A percentile compares a stretch with the other conserved stretches of the same genome.
These are phyloP conservation scores for Vanrija sp. DNA, from an alignment of 1,284 basidiomycete genomes.

Conservation along the genomic window DNA sequence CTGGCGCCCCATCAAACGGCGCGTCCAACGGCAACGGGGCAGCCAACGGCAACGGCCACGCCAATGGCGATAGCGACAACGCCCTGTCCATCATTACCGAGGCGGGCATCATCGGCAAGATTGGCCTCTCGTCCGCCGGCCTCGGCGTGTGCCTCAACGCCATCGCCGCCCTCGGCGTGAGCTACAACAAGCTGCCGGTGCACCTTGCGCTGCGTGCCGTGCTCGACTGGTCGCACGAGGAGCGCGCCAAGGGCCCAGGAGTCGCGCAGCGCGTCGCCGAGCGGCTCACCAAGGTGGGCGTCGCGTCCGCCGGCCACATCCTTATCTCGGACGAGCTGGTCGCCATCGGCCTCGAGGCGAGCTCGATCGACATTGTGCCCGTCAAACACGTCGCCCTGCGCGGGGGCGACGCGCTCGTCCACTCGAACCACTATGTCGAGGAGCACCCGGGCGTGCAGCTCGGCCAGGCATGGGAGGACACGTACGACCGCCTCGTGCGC, in stretches of 20 bases:
- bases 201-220: conserved; percentile 14
- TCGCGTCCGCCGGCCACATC: conserved; percentile 15
- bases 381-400: conserved; percentile 1
- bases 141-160: conserved; percentile 17
- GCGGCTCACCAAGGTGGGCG: conserved; percentile 4
- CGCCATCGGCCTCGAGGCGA: conserved; percentile 14
- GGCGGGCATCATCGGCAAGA: conserved; percentile 21
- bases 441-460: conserved; percentile 14
- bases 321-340: conserved; percentile 9
- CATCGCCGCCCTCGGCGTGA: conserved; percentile 15
- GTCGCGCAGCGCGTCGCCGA: neutral
- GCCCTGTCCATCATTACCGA: conserved; percentile 14
- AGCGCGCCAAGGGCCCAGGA: neutral
- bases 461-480: neutral
- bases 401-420: conserved; percentile 3
- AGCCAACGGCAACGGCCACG: neutral
- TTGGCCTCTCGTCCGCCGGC: conserved; percentile 11
- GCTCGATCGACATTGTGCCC: neutral
- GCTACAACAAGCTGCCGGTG: conserved; percentile 9
- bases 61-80: neutral
- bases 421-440: conserved; percentile 21
- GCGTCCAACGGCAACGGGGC: too few species aligned
- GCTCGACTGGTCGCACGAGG: conserved; percentile 14
- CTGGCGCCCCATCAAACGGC: neutral
- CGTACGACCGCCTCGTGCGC: conserved; percentile 6